Percentiles rank a stretch among this genome's conserved stretches.
Conservation (phyloP, 768 basidiomycete species). For the Mycena leptocephala region DNA sequence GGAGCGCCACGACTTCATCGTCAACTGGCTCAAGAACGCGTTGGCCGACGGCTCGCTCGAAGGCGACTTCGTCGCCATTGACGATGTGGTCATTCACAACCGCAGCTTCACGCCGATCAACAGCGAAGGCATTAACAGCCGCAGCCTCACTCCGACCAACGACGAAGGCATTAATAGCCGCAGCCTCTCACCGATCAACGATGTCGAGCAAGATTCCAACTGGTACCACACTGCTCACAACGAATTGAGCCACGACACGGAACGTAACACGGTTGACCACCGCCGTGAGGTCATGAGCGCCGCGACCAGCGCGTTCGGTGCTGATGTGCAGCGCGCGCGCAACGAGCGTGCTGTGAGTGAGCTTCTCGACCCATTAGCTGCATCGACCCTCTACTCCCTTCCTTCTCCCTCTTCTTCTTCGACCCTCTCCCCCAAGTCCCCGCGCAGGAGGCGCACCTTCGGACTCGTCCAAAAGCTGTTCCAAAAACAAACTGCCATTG, state of each 20-base stretch:
- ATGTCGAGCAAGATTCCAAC: background rate
- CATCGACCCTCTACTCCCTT: constrained; percentile 14
- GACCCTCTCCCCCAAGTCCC: background rate
- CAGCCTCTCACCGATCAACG: constrained; percentile 11
- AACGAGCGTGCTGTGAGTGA: constrained; percentile 22
- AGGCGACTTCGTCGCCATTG: constrained; percentile 1
- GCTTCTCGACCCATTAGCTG: constrained; percentile 22
- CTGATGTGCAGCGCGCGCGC: constrained; percentile 17
- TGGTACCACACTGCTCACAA: background rate
- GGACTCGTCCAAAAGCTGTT: constrained; percentile 35
- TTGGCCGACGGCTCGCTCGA: constrained; percentile 19
- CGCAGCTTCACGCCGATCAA: background rate
- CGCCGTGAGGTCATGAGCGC: constrained; percentile 11
- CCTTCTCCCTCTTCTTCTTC: background rate
- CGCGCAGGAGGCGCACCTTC: constrained; percentile 19
- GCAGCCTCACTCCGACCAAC: constrained; percentile 5
- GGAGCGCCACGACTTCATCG: constrained; percentile 30
- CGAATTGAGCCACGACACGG: background rate
- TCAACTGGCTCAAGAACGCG: constrained; percentile 32
- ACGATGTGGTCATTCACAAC: background rate
- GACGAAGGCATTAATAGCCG: constrained; percentile 2
- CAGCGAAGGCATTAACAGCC: background rate
- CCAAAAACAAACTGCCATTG: constrained; percentile 36
- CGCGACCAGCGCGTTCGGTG: constrained; percentile 23
- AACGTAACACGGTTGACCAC: background rate